These are phyloP conservation scores for Aureobasidium zeae DNA, from an alignment of 2,329 filamentous ascomycete genomes.

Conservation along the genomic window DNA sequence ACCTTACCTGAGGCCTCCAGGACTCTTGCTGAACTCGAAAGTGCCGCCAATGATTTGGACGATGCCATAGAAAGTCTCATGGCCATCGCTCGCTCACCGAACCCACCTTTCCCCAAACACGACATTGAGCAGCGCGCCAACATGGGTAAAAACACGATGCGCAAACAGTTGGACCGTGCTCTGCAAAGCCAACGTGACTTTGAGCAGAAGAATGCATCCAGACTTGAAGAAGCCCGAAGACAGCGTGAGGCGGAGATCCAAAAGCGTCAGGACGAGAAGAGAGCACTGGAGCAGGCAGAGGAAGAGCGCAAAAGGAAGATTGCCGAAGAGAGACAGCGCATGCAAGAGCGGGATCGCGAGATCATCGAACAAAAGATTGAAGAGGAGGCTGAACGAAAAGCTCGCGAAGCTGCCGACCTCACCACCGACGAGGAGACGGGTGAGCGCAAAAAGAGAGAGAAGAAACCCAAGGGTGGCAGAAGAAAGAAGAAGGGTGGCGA, in stretches of 20 bases:
- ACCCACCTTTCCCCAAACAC: conserved; percentile 76
- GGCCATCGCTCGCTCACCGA: conserved; percentile 50
- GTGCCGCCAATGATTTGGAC: conserved; percentile 71
- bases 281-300: conserved; percentile 58
- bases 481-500: conserved; percentile 49
- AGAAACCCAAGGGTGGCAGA: conserved; percentile 40
- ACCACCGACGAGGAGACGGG: conserved; percentile 76
- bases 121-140: conserved; percentile 92
- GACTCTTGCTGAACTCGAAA: conserved; percentile 69
- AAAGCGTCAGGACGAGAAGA: conserved; percentile 66
- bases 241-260: conserved; percentile 71
- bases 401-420: conserved; percentile 58
- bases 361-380: conserved; percentile 62
- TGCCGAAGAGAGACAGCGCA: conserved; percentile 72
- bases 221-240: conserved; percentile 70
- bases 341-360: conserved; percentile 63
- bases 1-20: conserved; percentile 65
- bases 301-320: conserved; percentile 70
- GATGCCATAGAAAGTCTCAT: conserved; percentile 66
- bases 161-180: conserved; percentile 79
- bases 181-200: conserved; percentile 80
- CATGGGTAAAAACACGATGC: conserved; percentile 94
- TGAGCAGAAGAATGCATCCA: conserved; percentile 84
- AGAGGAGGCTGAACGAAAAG: conserved; percentile 54
- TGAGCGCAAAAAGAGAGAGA: conserved; percentile 71